Conservation (phyloP, 768 basidiomycete genomes). For the Phylloporus sp. region DNA sequence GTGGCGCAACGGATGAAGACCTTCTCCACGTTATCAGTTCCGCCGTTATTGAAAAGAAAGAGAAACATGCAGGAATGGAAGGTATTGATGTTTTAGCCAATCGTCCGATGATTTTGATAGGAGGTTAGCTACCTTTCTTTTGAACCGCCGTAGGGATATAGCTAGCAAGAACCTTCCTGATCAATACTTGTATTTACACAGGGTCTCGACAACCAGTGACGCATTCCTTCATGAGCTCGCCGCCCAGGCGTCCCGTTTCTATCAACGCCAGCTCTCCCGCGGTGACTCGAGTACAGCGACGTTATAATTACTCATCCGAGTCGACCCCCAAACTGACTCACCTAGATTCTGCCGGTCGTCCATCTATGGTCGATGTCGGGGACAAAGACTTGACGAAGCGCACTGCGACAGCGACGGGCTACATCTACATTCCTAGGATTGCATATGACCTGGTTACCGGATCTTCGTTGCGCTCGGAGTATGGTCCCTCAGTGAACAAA, state of each 20-base stretch:
- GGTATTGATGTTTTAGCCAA: conserved; percentile 72
- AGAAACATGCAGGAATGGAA: conserved; percentile 83
- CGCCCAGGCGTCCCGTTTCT: background rate
- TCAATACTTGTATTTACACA: conserved; percentile 21
- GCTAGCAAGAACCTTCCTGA: conserved; percentile 20
- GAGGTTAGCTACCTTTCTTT: conserved; percentile 67
- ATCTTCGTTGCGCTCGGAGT: conserved; percentile 7
- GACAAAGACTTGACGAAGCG: conserved; percentile 59
- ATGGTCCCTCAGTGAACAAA: conserved; percentile 22
- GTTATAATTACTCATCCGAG: conserved; percentile 14
- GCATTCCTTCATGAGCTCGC: background rate
- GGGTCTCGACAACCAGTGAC: conserved; percentile 10
- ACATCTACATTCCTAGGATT: conserved; percentile 59
- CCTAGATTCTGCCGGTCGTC: conserved; percentile 63
- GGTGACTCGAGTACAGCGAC: conserved; percentile 14
- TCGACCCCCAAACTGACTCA: conserved; percentile 52
- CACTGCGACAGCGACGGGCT: conserved; percentile 70
- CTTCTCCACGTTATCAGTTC: conserved; percentile 55
- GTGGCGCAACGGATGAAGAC: conserved; percentile 59
- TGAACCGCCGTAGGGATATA: conserved; percentile 15
- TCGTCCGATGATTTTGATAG: conserved; percentile 89
- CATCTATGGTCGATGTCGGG: conserved; percentile 82
- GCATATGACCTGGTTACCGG: conserved; percentile 63
- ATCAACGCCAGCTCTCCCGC: background rate
- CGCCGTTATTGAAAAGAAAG: conserved; percentile 71